These are phyloP conservation scores for Selaginella tamariscina DNA, from an alignment of 75 land plant species.

Conservation along the genomic window DNA sequence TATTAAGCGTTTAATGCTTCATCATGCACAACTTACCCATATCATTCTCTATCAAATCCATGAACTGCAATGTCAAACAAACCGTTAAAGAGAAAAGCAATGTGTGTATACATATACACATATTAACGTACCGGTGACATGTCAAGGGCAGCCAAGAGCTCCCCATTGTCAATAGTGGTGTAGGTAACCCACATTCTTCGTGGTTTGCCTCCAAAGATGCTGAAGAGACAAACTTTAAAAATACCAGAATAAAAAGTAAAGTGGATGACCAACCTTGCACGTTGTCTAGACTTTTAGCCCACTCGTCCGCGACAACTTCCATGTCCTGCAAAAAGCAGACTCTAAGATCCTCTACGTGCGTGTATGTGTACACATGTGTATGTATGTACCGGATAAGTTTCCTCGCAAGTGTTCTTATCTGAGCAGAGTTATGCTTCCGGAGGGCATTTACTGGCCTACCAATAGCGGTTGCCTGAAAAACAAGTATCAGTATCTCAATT, in stretches of 20 bases:
- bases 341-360: not conserved
- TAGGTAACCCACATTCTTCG: not conserved
- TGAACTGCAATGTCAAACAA: not conserved
- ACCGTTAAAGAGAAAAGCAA: not conserved
- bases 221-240: not conserved
- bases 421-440: conserved; percentile 50
- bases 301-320: conserved; percentile 76
- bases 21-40: not conserved
- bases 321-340: conserved; percentile 38
- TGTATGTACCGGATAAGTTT: conserved; percentile 47
- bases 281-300: conserved; percentile 43
- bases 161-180: not conserved
- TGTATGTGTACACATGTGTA: not conserved
- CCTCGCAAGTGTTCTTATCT: conserved; percentile 47
- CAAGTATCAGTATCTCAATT: no score
- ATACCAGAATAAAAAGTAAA: not conserved
- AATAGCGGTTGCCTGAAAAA: conserved; percentile 69
- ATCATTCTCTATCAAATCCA: not conserved
- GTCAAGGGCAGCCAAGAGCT: not conserved
- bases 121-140: not conserved
- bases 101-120: not conserved
- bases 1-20: not conserved
- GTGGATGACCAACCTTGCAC: not conserved
- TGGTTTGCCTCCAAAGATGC: not conserved
- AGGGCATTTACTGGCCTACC: conserved; percentile 67